Evolutionary conservation across 2,329 filamentous ascomycete genomes (phyloP), one percentile per base, ranked within the genome.

Genomic region (Neofusicoccum ribis): DNA sequence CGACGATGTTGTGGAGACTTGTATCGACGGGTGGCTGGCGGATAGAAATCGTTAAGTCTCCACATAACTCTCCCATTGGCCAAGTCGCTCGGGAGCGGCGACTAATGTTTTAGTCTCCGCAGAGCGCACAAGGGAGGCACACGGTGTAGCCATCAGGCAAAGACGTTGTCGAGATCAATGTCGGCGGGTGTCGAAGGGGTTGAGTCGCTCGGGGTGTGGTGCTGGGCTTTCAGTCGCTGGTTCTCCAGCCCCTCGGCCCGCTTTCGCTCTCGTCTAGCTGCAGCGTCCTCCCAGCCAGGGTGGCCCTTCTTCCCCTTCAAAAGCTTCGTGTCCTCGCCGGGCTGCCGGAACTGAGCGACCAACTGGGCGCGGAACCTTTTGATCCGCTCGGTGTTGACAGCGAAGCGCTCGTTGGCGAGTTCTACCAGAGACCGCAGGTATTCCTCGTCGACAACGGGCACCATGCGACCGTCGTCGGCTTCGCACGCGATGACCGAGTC

Each of bases 391-490:
- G 79, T 76, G 70, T 94, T 95, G 74, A 89, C 87, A 8, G 73
- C 78, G 72, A 95, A 94, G 58, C 91, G 83, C 74, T 92, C 86
- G 72, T 95, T 93, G 7, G 89, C 88, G 64, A 96, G 85, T 3
- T 79, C 76, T 12, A 93, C 78, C 14, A 97, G 80, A 65, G 85
- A 86, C 47, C 79, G 79, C 5, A 97, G 82, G 72, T 95, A 93
- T 8, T 81, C 80, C 39, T 88, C 83, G 1, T 87, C 81, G 1
- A 96, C 91, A 23, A 80, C 72, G 17, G 58, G 49, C 41, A 84
- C 81, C 67, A 79, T 69, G 3, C 73, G 76, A 20, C 84, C 74
- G 6, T 70, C 61, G 3, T 73, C 65, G 54, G 76, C 70, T 62
- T 79, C 72, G 51, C 79, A 82, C 0, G 92, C 94, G 37, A 98